Base-by-base conservation (phyloP, 495 filamentous ascomycete genomes). In the Annulohypoxylon nitens region DNA sequence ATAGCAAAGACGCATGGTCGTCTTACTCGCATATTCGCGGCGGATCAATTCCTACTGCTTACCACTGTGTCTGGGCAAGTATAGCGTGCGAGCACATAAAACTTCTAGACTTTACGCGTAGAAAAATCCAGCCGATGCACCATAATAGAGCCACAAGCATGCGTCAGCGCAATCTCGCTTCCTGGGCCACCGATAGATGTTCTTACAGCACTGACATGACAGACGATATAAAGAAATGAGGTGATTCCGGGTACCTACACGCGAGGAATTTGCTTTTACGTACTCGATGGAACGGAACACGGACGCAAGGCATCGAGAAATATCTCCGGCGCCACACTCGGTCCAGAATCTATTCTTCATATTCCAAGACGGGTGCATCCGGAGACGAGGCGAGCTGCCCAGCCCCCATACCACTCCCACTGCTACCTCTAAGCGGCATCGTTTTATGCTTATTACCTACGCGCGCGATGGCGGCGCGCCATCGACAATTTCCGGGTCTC, bases 241-340 rank as follows among this genome's bases (percentile, higher is more conserved):
- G 2, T 4, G 30, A 18, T 12, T 18, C 25, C 43, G 14, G 12
- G 8, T 41, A 34, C 14, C 16, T 54, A 34, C 33, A 5, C 34
- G 23, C 30, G 11, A 64, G 11, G 50, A 5, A 20, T n/a, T 61
- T 51, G 3, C 0, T 67, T 67, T 74, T 74, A 74, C 71, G 71
- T 74, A 74, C 67, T 62, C 36, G 67, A 74, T 70, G 61, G 61
- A 63, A 74, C 71, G 18, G 12, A 16, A 45, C 43, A 36, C 70
- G 64, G 67, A 45, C 20, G 41, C 30, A 16, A 23, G 5, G 3
- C 47, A 20, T 36, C 54, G 4, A 68, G 59, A 68, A 10, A 20
- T 23, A 3, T 33, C 23, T 30, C 23, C 23, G 34, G 34, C 4
- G 9, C 8, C 8, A n/a, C 41, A 5, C 14, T 54, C 25, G 60